A percentile compares a stretch with the other conserved stretches of the same genome.
Evolutionary conservation across 1,139 yeast species (phyloP).

Genomic region (Candida sp.): DNA sequence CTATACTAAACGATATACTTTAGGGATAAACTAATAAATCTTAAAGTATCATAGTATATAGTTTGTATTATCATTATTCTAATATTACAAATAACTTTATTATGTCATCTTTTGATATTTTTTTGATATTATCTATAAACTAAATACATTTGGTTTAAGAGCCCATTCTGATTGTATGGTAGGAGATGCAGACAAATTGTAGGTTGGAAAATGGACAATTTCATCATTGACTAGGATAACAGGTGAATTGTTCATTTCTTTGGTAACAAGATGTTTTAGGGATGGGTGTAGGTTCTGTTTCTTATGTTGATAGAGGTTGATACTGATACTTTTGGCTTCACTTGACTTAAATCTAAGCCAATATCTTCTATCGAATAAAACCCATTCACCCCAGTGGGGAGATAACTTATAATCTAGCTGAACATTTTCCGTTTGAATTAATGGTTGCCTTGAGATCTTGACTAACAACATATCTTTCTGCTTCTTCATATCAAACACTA

Average conservation of each 20-base stretch:
- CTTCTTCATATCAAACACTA: constrained; percentile 15
- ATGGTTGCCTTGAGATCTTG: constrained; percentile 21
- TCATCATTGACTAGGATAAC: constrained; percentile 9
- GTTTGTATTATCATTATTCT: no score
- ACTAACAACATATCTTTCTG: constrained; percentile 6
- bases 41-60: no score
- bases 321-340: constrained; percentile 3
- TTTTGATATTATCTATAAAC: neutral
- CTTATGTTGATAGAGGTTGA: constrained; percentile 20
- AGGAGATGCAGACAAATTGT: constrained; percentile 7
- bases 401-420: constrained; percentile 3
- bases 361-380: constrained; percentile 32
- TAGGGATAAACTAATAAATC: neutral
- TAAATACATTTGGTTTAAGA: constrained; percentile 15
- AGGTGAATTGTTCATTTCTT: constrained; percentile 10
- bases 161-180: constrained; percentile 15
- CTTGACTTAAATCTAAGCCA: constrained; percentile 23
- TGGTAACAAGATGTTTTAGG: neutral
- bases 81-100: no score
- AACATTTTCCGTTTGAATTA: constrained; percentile 15
- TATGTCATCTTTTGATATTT: no score
- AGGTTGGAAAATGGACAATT: constrained; percentile 20
- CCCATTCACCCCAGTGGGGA: constrained; percentile 24
- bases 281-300: constrained; percentile 4
- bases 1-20: no score